Conservation (phyloP, 2,329 filamentous ascomycete species). For the Colletotrichum sp. region DNA sequence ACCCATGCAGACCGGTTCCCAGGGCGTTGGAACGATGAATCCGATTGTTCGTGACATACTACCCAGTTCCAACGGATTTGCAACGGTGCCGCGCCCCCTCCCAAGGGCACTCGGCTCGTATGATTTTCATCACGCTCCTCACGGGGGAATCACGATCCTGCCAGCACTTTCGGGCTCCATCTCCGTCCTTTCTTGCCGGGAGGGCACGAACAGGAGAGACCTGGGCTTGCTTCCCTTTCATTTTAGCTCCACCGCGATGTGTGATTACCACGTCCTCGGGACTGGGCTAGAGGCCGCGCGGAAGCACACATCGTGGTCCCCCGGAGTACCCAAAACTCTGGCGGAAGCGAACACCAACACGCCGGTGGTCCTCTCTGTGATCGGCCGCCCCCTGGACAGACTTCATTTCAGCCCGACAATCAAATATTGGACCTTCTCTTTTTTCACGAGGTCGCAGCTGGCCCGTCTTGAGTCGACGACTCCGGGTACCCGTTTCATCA, state of each 20-base stretch:
- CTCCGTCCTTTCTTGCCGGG: not conserved
- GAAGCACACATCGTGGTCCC: constrained; percentile 9
- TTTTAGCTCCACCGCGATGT: not conserved
- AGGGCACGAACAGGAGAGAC: not conserved
- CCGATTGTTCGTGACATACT: not conserved
- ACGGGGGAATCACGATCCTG: not conserved
- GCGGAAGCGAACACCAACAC: not conserved
- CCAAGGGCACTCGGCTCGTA: not conserved
- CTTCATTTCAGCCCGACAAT: not conserved
- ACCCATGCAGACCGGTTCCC: constrained; percentile 15
- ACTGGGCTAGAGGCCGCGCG: not conserved
- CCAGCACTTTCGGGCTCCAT: not conserved
- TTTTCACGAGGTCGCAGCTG: not conserved
- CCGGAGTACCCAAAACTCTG: not conserved
- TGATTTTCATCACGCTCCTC: not conserved
- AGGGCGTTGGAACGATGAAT: not conserved
- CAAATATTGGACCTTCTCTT: not conserved
- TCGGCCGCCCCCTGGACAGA: not conserved
- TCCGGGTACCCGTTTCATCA: not conserved
- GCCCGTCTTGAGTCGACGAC: not conserved
- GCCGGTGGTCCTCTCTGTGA: not conserved
- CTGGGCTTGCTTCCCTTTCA: not conserved
- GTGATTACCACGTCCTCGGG: constrained; percentile 11
- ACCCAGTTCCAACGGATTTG: not conserved
- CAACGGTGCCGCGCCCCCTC: not conserved